Evolutionary conservation across 1,284 basidiomycete species (phyloP), one percentile per base, ranked within the genome.

Genomic region (Melampsora americana): DNA sequence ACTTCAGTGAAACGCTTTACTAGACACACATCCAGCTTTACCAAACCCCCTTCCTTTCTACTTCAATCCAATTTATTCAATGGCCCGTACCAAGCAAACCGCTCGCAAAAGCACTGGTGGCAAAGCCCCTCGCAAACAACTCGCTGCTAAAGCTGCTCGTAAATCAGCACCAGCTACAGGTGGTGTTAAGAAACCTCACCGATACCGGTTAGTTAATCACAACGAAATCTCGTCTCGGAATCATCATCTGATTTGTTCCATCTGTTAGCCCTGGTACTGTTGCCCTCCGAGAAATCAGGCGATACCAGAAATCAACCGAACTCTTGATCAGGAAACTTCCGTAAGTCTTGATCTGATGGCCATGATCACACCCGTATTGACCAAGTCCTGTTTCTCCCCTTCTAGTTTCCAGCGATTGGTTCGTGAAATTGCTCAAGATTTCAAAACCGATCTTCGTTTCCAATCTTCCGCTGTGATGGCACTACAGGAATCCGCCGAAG

Each of bases 401-500:
- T 28, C 30, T 20, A 80, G 79, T 70, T 80, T 80, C 78, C 80
- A 80, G 69, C 78, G 80, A 65, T 78, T 80, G 50, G 80, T 80
- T 64, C 79, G 81, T 65, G 81, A 82, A 69, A 82, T 81, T 62
- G 81, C 80, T 32, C 80, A 82, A 75, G 80, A 81, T 79, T 82
- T 82, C 81, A 82, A 82, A 84, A 90, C 90, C 77, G 79, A 88
- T 84, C 81, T 89, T 73, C 88, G 89, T 77, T 90, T 90, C 87
- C 89, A 90, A 85, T 90, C 88, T 46, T 90, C 87, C 76, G 90
- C 88, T 80, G 89, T 91, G 76, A 85, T 87, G 85, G 89, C 89
- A 5, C 84, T n/a, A n/a, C n/a, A n/a, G n/a, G n/a, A n/a, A n/a
- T n/a, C n/a, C n/a, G n/a, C n/a, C n/a, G 90, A 91, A 84, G 87